A percentile compares a stretch with the other conserved stretches of the same genome.
These are phyloP conservation scores for Spergularia bocconei DNA, from an alignment of 148 eudicot genomes.

Conservation along the genomic window DNA sequence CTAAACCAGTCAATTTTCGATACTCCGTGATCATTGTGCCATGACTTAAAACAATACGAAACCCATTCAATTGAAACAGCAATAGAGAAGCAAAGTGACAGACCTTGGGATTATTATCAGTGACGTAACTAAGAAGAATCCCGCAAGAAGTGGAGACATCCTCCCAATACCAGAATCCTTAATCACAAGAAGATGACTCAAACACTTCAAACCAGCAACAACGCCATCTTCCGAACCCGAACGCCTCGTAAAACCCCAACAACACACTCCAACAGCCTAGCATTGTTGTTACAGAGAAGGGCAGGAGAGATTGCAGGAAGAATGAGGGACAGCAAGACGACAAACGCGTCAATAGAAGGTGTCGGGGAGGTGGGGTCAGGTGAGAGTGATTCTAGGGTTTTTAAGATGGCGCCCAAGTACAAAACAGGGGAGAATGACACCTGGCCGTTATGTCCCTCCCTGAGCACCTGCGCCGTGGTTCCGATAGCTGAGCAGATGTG, in stretches of 20 bases:
- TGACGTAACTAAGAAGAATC: conserved; percentile 38
- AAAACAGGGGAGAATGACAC: conserved; percentile 53
- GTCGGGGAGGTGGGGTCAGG: conserved; percentile 21
- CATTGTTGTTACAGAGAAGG: conserved; percentile 41
- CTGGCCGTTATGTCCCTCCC: conserved; percentile 47
- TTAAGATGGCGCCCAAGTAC: conserved; percentile 66
- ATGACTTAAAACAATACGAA: too few species aligned
- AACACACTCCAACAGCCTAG: conserved; percentile 39
- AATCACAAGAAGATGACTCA: conserved; percentile 39
- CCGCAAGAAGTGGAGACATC: conserved; percentile 47
- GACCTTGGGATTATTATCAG: conserved; percentile 66
- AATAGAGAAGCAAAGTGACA: too few species aligned
- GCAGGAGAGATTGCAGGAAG: conserved; percentile 34
- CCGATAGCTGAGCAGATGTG: conserved; percentile 68
- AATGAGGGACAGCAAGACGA: conserved; percentile 47
- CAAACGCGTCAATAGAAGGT: conserved; percentile 45
- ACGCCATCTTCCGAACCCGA: conserved; percentile 27
- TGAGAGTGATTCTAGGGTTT: conserved; percentile 56
- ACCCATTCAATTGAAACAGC: too few species aligned
- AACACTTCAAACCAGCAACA: conserved; percentile 47
- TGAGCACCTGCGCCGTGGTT: conserved; percentile 68
- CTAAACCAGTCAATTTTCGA: neutral
- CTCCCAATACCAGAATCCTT: conserved; percentile 45
- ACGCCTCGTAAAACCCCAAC: conserved; percentile 29
- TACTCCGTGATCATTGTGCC: too few species aligned